Conservation (phyloP, 2,329 filamentous ascomycete species). For the Apiospora phragmitis region DNA sequence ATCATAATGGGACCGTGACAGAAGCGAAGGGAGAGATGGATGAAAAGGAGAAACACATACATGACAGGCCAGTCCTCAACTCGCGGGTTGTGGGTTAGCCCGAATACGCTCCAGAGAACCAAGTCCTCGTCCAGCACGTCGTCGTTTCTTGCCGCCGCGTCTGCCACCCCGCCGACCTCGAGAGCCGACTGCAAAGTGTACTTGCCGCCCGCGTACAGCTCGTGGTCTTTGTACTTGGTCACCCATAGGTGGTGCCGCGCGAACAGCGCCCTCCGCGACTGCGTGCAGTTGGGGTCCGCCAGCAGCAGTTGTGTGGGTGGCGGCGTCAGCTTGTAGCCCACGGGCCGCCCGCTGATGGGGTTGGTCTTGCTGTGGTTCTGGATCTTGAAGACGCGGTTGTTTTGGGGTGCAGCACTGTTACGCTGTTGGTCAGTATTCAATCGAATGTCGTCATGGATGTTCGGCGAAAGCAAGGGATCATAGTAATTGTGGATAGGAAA, state of each 20-base stretch:
- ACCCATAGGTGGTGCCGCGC: conserved; percentile 50
- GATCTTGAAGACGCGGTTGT: conserved; percentile 52
- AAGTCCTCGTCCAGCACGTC: conserved; percentile 44
- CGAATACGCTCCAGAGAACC: conserved; percentile 51
- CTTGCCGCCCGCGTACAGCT: conserved; percentile 51
- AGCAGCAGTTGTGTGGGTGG: conserved; percentile 47
- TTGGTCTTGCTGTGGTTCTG: conserved; percentile 49
- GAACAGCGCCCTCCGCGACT: conserved; percentile 44
- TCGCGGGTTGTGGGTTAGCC: conserved; percentile 48
- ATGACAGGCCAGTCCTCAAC: conserved; percentile 54
- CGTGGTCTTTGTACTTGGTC: conserved; percentile 48
- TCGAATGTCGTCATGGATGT: not conserved
- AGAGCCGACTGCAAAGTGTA: conserved; percentile 50
- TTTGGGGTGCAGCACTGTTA: conserved; percentile 53
- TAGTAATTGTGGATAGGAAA: not conserved
- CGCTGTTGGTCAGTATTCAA: conserved; percentile 16
- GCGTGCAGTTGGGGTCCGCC: conserved; percentile 43
- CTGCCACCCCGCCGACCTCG: conserved; percentile 44
- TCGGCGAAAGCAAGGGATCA: not conserved
- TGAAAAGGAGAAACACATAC: conserved; percentile 34
- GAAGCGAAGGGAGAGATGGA: no score
- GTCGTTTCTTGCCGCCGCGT: conserved; percentile 48
- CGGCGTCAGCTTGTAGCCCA: conserved; percentile 51
- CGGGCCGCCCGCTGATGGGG: conserved; percentile 45
- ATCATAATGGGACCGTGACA: no score